Evolutionary conservation across 2,329 filamentous ascomycete genomes (phyloP).

Genomic region (Scytalidium lignicola): DNA sequence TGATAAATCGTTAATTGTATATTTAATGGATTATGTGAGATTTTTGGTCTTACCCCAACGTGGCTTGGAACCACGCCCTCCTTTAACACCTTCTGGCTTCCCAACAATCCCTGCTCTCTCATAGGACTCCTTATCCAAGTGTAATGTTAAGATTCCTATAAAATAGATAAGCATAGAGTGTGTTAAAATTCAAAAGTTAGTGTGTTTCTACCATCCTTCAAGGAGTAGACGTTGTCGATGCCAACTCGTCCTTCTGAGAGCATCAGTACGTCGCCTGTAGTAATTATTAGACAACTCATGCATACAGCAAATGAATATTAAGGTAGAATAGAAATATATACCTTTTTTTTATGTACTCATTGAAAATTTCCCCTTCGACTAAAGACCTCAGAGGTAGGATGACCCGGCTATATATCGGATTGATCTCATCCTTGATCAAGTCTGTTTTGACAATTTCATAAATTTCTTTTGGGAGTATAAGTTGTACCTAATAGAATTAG

Average conservation of each 20-base stretch:
- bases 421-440: constrained; percentile 37
- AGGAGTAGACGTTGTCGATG: constrained; percentile 65
- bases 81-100: constrained; percentile 56
- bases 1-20: constrained; percentile 36
- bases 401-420: constrained; percentile 58
- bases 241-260: constrained; percentile 71
- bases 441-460: constrained; percentile 49
- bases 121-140: constrained; percentile 75
- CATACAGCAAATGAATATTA: background rate
- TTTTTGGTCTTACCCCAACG: constrained; percentile 59
- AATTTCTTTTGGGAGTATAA: constrained; percentile 65
- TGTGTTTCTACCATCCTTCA: constrained; percentile 56
- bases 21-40: background rate
- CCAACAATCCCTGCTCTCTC: constrained; percentile 79
- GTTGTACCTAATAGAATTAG: constrained; percentile 49
- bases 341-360: constrained; percentile 69
- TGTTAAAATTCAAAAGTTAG: background rate
- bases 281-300: constrained; percentile 4
- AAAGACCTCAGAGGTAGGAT: constrained; percentile 69
- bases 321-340: too few species aligned
- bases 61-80: constrained; percentile 55
- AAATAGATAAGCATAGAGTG: constrained; percentile 5
- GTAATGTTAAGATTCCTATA: constrained; percentile 65
- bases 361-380: constrained; percentile 71
- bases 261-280: constrained; percentile 70